A percentile compares a stretch with the other conserved stretches of the same genome.
These are phyloP conservation scores for Alternaria longipes DNA, from an alignment of 2,329 filamentous ascomycete species.

Conservation along the genomic window DNA sequence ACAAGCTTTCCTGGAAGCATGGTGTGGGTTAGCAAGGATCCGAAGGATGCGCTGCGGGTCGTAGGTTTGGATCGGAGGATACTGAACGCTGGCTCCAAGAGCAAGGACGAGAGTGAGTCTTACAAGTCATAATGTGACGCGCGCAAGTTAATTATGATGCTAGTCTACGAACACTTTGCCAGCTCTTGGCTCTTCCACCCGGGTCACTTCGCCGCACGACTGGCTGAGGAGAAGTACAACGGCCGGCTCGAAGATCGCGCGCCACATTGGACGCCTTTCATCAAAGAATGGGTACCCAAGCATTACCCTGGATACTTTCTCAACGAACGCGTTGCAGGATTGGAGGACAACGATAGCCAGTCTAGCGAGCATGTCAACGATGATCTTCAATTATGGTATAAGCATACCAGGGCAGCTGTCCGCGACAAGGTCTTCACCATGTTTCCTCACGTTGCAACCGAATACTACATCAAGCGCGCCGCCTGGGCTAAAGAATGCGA, in stretches of 20 bases:
- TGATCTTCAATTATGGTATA: constrained; percentile 31
- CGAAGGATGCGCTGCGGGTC: constrained; percentile 30
- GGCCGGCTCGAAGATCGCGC: constrained; percentile 27
- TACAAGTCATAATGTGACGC: not conserved
- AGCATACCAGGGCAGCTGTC: constrained; percentile 20
- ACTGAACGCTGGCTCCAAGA: constrained; percentile 26
- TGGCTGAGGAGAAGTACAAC: constrained; percentile 30
- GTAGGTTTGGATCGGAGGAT: constrained; percentile 31
- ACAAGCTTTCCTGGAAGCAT: constrained; percentile 32
- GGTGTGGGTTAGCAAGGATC: constrained; percentile 32
- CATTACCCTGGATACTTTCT: constrained; percentile 24
- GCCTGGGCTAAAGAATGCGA: constrained; percentile 26
- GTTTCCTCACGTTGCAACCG: constrained; percentile 23
- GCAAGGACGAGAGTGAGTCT: constrained; percentile 34
- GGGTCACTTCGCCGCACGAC: constrained; percentile 31
- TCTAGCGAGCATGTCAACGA: not conserved
- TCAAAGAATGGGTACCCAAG: constrained; percentile 35
- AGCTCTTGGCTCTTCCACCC: constrained; percentile 39
- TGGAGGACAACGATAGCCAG: not conserved
- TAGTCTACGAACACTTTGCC: constrained; percentile 37
- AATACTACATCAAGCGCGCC: constrained; percentile 34
- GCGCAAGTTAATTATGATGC: not conserved
- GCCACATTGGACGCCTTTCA: constrained; percentile 30
- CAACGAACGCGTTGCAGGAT: fast-evolving
- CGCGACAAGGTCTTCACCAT: constrained; percentile 35